Base-by-base conservation (phyloP, 306 rosid species). In the Rubus parviflorus region DNA sequence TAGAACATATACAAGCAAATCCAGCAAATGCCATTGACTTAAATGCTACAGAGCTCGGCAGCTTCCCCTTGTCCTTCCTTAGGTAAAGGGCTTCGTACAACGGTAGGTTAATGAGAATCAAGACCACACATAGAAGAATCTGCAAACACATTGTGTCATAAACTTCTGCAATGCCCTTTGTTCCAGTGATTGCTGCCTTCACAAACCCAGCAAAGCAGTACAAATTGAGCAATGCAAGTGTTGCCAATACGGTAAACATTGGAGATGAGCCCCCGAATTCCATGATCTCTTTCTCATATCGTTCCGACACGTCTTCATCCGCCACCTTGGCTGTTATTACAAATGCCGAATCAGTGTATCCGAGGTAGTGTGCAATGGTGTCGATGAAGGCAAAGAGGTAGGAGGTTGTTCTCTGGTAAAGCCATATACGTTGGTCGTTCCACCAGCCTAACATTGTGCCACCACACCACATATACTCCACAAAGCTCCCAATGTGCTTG, bases 361-460 rank as follows among this genome's bases (percentile, higher is more conserved):
- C 93, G 0, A 86, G 62, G 35, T 8, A 37, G 82, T 83, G 86
- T 47, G 86, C 76, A 47, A 84, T 48, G 13, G 82, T 77, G 80
- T 90, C 93, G 10, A 77, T 25, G 56, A 83, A 79, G 19, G 88
- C 87, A 83, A 88, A 88, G 35, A 88, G 77, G 75, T 81, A 88
- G 57, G 93, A 88, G 62, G 87, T 84, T 71, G 87, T 80, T 80
- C 95, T 84, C 77, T 84, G 85, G 79, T 87, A 93, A 0, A 91
- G 79, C 88, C 95, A 84, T 19, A 93, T 91, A 17, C 95, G 40
- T 60, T 78, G 86, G 0, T 89, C 87, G 86, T 93, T 90, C 98
- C 93, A 91, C 97, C 98, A 93, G 15, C 90, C 95, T 17, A 65
- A 42, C 9, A 79, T 16, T 79, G 95, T 91, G 47, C 94, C 97